These are phyloP conservation scores for Leishmania lainsoni DNA, from an alignment of 208 protist genomes.

Conservation along the genomic window DNA sequence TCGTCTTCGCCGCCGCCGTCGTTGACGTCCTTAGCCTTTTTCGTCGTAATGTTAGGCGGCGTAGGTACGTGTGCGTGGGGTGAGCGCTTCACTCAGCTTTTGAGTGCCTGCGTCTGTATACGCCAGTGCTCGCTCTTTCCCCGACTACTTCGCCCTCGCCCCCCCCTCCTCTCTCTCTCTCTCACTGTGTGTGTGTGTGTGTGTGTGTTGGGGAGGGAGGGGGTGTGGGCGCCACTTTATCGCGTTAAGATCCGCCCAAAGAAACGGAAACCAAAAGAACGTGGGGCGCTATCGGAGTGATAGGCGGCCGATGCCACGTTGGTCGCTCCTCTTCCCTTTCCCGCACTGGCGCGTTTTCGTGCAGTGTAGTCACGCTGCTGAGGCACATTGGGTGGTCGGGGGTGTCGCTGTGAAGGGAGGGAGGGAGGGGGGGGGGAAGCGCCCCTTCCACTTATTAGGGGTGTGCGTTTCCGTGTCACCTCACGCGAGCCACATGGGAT, in stretches of 20 bases:
- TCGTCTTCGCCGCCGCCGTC: neutral
- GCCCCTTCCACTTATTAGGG: too few relatives aligned
- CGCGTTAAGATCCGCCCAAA: neutral
- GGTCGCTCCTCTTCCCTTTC: neutral
- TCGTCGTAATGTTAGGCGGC: neutral
- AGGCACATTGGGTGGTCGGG: neutral
- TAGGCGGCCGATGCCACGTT: neutral
- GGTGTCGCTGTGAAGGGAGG: neutral
- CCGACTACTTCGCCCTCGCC: too few relatives aligned
- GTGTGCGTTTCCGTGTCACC: too few relatives aligned
- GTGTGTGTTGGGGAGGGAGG: neutral
- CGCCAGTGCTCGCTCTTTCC: neutral
- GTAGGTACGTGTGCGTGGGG: neutral
- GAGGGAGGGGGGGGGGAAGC: neutral
- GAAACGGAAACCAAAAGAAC: neutral
- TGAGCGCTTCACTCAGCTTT: neutral
- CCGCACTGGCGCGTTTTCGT: neutral
- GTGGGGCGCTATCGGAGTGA: neutral
- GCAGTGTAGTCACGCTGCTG: neutral
- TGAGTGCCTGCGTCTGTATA: slow-evolving; percentile 21
- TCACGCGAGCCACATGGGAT: neutral
- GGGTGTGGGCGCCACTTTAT: neutral
- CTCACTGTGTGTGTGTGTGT: neutral
- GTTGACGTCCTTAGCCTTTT: neutral
- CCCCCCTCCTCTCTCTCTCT: too few relatives aligned